Conservation (phyloP, 2,329 filamentous ascomycete species). For the Furcasterigmium furcatum region DNA sequence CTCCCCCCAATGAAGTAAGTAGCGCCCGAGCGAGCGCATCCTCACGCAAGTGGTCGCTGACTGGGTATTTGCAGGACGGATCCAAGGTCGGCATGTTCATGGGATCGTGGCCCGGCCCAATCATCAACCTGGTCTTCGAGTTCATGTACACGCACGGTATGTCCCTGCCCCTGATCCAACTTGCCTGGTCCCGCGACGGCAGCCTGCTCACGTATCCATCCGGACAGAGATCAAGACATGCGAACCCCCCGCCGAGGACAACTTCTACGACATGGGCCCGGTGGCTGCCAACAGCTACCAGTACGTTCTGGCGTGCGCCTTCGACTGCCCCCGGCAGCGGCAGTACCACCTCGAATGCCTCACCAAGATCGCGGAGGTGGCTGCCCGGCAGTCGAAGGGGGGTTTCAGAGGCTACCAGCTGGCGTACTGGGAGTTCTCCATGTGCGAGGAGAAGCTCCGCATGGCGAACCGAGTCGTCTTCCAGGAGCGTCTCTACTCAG, state of each 20-base stretch:
- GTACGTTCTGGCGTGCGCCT: slow-evolving; percentile 22
- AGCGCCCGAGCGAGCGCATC: too few species aligned
- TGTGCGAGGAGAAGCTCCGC: slow-evolving; percentile 5
- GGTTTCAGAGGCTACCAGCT: background rate
- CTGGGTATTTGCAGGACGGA: slow-evolving; percentile 19
- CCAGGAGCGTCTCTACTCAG: slow-evolving; percentile 2
- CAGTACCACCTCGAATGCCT: slow-evolving; percentile 5
- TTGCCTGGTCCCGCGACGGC: too few species aligned
- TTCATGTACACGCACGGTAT: slow-evolving; percentile 31
- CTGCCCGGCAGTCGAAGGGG: background rate
- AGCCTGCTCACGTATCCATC: background rate
- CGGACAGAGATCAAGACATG: background rate
- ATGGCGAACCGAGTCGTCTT: slow-evolving; percentile 5
- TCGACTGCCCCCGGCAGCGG: slow-evolving; percentile 15
- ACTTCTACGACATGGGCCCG: background rate
- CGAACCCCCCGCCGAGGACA: background rate
- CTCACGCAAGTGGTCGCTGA: too few species aligned
- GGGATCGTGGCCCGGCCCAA: background rate
- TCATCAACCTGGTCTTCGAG: slow-evolving; percentile 18
- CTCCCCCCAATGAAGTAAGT: slow-evolving; percentile 21
- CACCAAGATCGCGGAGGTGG: background rate
- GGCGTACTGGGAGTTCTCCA: slow-evolving; percentile 7
- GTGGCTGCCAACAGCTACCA: slow-evolving; percentile 21
- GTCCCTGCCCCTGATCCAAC: slow-evolving; percentile 6
- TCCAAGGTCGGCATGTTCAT: slow-evolving; percentile 11